These are phyloP conservation scores for Kalaharituber pfeilii DNA, from an alignment of 2,329 filamentous ascomycete species.

Conservation along the genomic window DNA sequence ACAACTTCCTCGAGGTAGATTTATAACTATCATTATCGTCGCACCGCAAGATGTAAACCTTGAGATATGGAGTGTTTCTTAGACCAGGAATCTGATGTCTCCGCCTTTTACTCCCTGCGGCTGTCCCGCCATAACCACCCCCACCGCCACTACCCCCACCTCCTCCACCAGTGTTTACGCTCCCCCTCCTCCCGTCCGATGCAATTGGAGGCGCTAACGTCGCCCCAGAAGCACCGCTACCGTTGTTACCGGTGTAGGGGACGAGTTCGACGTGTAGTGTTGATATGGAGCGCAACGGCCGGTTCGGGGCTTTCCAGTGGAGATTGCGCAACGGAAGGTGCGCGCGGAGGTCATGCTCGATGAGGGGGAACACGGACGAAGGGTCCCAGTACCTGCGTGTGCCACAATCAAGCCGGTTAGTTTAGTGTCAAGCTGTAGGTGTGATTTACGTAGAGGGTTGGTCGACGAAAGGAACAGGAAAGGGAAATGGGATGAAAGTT, in stretches of 20 bases:
- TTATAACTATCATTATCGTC: slow-evolving; percentile 96
- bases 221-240: no score
- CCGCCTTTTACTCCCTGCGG: slow-evolving; percentile 35
- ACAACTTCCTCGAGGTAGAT: slow-evolving; percentile 51
- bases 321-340: slow-evolving; percentile 77
- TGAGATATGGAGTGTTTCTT: slow-evolving; percentile 82
- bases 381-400: slow-evolving; percentile 82
- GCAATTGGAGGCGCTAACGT: slow-evolving; percentile 24
- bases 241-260: slow-evolving; percentile 38
- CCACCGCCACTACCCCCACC: slow-evolving; percentile 8
- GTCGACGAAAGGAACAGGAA: slow-evolving; percentile 1
- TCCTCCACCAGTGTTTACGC: slow-evolving; percentile 2
- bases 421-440: not conserved
- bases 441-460: not conserved
- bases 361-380: slow-evolving; percentile 65
- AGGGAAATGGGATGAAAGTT: not conserved
- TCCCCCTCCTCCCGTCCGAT: slow-evolving; percentile 20
- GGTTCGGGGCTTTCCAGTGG: slow-evolving; percentile 89
- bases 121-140: slow-evolving; percentile 14
- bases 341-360: slow-evolving; percentile 58
- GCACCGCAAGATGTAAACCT: slow-evolving; percentile 73
- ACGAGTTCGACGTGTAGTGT: slow-evolving; percentile 79
- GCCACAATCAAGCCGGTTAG: slow-evolving; percentile 10
- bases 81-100: slow-evolving; percentile 91
- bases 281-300: slow-evolving; percentile 81